Base-by-base conservation (phyloP, 2,329 filamentous ascomycete genomes). In the Torrubiellomyces zombiae region DNA sequence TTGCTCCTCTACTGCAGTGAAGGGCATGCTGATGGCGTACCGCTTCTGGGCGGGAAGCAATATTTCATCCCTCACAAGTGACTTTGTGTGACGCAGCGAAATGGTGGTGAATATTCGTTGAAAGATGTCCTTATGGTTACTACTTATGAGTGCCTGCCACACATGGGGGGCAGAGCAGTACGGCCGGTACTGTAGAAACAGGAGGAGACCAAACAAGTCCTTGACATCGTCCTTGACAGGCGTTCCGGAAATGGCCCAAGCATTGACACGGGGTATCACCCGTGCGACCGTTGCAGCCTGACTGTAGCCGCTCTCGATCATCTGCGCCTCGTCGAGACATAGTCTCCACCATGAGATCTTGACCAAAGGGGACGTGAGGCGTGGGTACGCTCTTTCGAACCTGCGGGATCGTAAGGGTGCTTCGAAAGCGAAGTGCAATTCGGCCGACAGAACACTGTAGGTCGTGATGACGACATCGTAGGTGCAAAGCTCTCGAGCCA, bases 171-270 rank as follows among this genome's bases (percentile, higher is more conserved):
- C 66, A 5, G 65, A 67, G 27, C 68, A 75, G 42, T 79, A 86
- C 2, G 83, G 82, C 30, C 82, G 65, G 39, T 77, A 83, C 11
- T 67, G 65, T 7, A 95, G 60, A 37, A 98, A 95, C 1, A 78
- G 57, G 1, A 95, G 48, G 4, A 95, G 57, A 0, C 86, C 86
- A 35, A 74, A 72, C 6, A 94, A 57, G 46, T 94, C 86, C 39
- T 55, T 50, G 16, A 86, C 65, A 32, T 82, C 67, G 35, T 82
- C 80, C 35, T 79, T 76, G 18, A 95, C 63, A 0, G 89, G 89
- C 1, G 89, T 98, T 20, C 49, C 89, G 0, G 82, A 86, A 20
- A 98, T 73, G 9, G 77, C 83, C 89, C 89, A 95, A 3, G 82
- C 75, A 50, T 93, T 85, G 34, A 79, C 53, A 15, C 89, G 67